phyloP scores from a whole-genome alignment of 2,329 filamentous ascomycete species.

The Alternaria angustiovoidea region DNA sequence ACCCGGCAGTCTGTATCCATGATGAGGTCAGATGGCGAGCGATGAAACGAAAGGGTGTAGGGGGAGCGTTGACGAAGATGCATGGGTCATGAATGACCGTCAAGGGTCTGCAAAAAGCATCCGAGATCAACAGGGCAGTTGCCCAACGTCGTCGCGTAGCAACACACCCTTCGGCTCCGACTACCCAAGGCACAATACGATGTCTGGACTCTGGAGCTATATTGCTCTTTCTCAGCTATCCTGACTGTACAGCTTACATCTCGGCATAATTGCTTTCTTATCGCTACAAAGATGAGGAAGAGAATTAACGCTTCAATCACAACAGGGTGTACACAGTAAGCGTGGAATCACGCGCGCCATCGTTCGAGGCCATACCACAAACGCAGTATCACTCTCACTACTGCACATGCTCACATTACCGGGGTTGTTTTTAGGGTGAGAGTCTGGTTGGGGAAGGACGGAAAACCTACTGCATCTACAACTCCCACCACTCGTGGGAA shows the following conservation, averaged over 20 bases:
- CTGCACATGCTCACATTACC: neutral
- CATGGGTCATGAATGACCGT: neutral
- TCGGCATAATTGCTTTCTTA: constrained; percentile 7
- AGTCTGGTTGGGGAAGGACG: neutral
- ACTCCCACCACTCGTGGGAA: neutral
- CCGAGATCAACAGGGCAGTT: constrained; percentile 6
- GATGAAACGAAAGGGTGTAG: constrained; percentile 6
- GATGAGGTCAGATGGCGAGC: neutral
- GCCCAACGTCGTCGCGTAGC: constrained; percentile 8
- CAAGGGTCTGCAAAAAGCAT: constrained; percentile 6
- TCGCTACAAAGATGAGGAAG: constrained; percentile 3
- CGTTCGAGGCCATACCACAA: constrained; percentile 1
- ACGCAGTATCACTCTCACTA: neutral
- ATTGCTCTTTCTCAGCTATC: constrained; percentile 3
- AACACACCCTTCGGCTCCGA: neutral
- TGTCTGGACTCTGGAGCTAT: neutral
- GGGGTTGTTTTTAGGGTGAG: neutral
- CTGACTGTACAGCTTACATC: neutral
- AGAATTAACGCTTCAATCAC: constrained; percentile 3
- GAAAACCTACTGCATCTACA: neutral
- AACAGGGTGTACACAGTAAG: neutral
- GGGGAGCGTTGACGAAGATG: neutral
- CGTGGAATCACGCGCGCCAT: constrained; percentile 1
- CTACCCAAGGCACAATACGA: neutral
- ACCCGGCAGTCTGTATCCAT: neutral